Evolutionary conservation across 495 filamentous ascomycete species (phyloP).

Genomic region (Beverwykella pulmonaria): DNA sequence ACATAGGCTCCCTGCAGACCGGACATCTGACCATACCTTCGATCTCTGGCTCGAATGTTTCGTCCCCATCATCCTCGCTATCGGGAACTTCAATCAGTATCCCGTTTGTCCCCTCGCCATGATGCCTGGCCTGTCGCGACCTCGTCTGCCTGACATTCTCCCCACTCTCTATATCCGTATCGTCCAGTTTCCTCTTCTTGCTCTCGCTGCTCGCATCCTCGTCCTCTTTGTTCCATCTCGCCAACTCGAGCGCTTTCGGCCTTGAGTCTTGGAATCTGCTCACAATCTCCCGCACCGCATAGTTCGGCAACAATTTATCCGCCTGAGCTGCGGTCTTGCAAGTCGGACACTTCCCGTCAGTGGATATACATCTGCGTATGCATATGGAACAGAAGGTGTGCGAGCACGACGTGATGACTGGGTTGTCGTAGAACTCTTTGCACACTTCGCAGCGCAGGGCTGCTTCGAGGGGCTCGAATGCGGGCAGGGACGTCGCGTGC

Average conservation of each 20-base stretch:
- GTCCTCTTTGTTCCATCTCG: constrained; percentile 45
- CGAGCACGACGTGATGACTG: constrained; percentile 90
- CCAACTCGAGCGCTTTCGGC: constrained; percentile 63
- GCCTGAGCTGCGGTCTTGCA: constrained; percentile 80
- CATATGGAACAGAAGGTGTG: constrained; percentile 98
- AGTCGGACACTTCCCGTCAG: constrained; percentile 81
- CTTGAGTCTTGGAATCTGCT: constrained; percentile 72
- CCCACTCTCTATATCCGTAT: constrained; percentile 53
- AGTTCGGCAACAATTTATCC: constrained; percentile 79
- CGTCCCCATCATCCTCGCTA: constrained; percentile 38
- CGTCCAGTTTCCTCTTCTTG: constrained; percentile 57
- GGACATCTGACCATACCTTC: constrained; percentile 77
- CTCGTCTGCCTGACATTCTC: constrained; percentile 38
- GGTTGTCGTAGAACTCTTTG: constrained; percentile 93
- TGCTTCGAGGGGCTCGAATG: constrained; percentile 76
- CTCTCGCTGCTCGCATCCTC: constrained; percentile 29
- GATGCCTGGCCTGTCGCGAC: constrained; percentile 40
- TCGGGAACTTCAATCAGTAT: constrained; percentile 42
- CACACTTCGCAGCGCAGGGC: constrained; percentile 93
- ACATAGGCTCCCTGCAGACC: constrained; percentile 77
- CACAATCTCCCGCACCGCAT: constrained; percentile 81
- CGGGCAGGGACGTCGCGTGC: constrained; percentile 74
- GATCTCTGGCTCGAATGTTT: constrained; percentile 50
- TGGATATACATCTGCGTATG: constrained; percentile 79
- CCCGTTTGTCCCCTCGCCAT: constrained; percentile 20